A percentile compares a stretch with the other conserved stretches of the same genome.
Evolutionary conservation across 2,329 filamentous ascomycete species (phyloP).

Genomic region (Cercospora berteroae): DNA sequence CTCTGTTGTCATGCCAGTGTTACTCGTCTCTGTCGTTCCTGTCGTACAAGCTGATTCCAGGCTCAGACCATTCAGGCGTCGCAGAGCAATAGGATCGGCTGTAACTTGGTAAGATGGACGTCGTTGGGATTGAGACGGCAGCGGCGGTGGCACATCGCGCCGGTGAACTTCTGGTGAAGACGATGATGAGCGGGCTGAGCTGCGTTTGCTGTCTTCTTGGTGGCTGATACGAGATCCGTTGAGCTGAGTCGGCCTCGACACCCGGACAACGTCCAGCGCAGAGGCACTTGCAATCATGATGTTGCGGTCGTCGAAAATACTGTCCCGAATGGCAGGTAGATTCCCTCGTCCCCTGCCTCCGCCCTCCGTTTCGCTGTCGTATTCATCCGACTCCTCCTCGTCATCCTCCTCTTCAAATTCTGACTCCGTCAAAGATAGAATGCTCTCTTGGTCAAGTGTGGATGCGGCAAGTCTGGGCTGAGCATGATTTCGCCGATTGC

Average conservation of each 20-base stretch:
- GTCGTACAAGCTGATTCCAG: conserved; percentile 15
- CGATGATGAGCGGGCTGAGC: conserved; percentile 14
- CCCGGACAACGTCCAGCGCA: conserved; percentile 20
- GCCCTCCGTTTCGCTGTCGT: conserved; percentile 3
- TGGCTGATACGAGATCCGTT: conserved; percentile 7
- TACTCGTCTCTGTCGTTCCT: conserved; percentile 5
- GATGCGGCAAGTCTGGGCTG: conserved; percentile 10
- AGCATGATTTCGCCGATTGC: neutral
- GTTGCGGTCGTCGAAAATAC: conserved; percentile 24
- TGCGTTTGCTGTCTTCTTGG: conserved; percentile 10
- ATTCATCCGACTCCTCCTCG: conserved; percentile 6
- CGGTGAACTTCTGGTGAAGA: conserved; percentile 13
- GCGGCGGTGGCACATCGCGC: conserved; percentile 4
- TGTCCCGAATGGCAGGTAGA: conserved; percentile 26
- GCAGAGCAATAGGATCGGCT: conserved; percentile 16
- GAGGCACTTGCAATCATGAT: conserved; percentile 23
- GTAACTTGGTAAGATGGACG: conserved; percentile 1
- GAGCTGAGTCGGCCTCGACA: conserved; percentile 18
- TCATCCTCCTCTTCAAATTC: conserved; percentile 20
- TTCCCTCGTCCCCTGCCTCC: conserved; percentile 1
- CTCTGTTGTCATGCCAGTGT: conserved; percentile 10
- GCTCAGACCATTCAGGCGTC: conserved; percentile 20
- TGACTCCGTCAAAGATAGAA: conserved; percentile 21
- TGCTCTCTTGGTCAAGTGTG: conserved; percentile 17
- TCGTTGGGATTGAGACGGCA: neutral